phyloP scores from a whole-genome alignment of 2,329 filamentous ascomycete species.

The Parastagonospora nodorum region DNA sequence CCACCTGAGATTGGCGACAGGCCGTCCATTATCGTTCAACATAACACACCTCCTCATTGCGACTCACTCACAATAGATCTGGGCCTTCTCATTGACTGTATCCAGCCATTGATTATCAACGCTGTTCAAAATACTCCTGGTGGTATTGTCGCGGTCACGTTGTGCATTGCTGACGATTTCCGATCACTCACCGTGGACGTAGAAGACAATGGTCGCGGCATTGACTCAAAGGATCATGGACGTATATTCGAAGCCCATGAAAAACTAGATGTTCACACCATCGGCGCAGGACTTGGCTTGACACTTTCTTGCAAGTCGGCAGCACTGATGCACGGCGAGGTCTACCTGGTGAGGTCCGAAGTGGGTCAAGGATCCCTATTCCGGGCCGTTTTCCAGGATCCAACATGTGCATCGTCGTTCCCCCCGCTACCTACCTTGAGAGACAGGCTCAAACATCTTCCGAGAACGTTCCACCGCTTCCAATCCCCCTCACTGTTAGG shows the following conservation, averaged over 20 bases:
- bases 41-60: constrained; percentile 32
- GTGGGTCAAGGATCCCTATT: constrained; percentile 50
- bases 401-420: constrained; percentile 29
- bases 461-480: constrained; percentile 14
- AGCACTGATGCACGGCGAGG: constrained; percentile 45
- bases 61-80: constrained; percentile 46
- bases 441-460: constrained; percentile 7
- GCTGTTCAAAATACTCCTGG: constrained; percentile 49
- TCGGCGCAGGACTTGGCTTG: constrained; percentile 51
- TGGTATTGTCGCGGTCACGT: constrained; percentile 45
- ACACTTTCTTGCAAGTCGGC: constrained; percentile 52
- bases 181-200: constrained; percentile 47
- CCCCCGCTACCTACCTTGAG: constrained; percentile 10
- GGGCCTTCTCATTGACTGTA: constrained; percentile 49
- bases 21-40: constrained; percentile 42
- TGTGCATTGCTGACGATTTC: constrained; percentile 37
- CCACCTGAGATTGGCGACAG: constrained; percentile 33
- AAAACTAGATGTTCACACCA: constrained; percentile 46
- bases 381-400: constrained; percentile 36
- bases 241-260: constrained; percentile 54
- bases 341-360: constrained; percentile 47
- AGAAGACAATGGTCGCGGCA: constrained; percentile 51
- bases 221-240: constrained; percentile 40
- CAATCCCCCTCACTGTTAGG: constrained; percentile 15
- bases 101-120: constrained; percentile 51